A percentile compares a stretch with the other conserved stretches of the same genome.
Evolutionary conservation across 73 alveolate genomes (phyloP).

Genomic region (Paramecium primaurelia): DNA sequence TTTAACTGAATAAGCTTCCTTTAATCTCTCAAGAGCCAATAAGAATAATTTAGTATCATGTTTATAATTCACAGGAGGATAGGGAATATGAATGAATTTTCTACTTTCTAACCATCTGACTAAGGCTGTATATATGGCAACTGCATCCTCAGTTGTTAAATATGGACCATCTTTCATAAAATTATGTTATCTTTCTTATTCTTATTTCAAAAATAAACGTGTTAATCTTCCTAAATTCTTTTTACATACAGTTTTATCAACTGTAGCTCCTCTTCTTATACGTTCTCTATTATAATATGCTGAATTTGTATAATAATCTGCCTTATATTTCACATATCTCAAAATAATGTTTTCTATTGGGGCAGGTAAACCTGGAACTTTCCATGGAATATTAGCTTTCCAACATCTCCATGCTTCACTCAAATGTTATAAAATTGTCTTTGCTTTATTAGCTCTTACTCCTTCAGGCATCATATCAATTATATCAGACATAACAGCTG

Average conservation of each 20-base stretch:
- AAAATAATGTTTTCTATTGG: constrained; percentile 99
- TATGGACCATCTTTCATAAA: constrained; percentile 99
- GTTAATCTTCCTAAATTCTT: constrained; percentile 99
- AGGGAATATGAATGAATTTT: constrained; percentile 97
- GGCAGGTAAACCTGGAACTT: constrained; percentile 99
- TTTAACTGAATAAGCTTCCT: constrained; percentile 97
- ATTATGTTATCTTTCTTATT: constrained; percentile 99
- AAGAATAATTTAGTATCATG: constrained; percentile 99
- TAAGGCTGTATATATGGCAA: constrained; percentile 98
- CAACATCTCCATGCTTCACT: constrained; percentile 99
- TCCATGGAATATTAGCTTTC: constrained; percentile 99
- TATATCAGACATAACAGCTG: constrained; percentile 99
- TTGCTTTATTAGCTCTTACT: constrained; percentile 98
- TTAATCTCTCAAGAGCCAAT: constrained; percentile 97
- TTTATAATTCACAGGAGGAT: constrained; percentile 99
- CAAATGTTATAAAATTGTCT: constrained; percentile 98
- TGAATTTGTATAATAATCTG: constrained; percentile 99
- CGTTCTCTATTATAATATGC: constrained; percentile 99
- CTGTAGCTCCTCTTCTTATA: constrained; percentile 99
- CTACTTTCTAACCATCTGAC: constrained; percentile 98
- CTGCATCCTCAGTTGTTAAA: constrained; percentile 98
- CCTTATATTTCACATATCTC: constrained; percentile 98
- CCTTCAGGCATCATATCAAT: constrained; percentile 99
- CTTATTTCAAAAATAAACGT: constrained; percentile 96
- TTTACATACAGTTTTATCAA: constrained; percentile 99